These are phyloP conservation scores for Metarhizium guizhouense DNA, from an alignment of 2,329 filamentous ascomycete genomes.

Conservation along the genomic window DNA sequence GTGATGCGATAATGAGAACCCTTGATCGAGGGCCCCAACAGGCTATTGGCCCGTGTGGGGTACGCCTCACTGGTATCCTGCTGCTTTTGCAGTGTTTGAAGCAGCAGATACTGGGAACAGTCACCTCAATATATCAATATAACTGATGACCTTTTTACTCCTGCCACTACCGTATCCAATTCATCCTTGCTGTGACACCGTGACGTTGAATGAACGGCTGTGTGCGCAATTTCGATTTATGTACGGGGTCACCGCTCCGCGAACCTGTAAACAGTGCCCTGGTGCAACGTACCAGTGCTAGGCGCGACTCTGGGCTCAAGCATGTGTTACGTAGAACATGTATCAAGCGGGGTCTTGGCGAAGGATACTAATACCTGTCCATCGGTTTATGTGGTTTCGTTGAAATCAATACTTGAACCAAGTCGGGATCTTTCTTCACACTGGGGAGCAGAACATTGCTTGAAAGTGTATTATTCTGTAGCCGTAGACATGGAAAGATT, in stretches of 20 bases:
- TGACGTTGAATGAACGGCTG: neutral
- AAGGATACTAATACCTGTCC: no score
- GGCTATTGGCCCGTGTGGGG: constrained; percentile 2
- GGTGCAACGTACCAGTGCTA: neutral
- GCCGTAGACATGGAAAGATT: no score
- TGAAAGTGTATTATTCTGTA: no score
- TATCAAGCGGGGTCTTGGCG: no score
- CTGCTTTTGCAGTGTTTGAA: neutral
- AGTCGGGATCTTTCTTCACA: no score
- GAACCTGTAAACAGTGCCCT: no score
- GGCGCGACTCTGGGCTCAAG: neutral
- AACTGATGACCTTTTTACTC: constrained; percentile 10
- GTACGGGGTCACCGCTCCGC: no score
- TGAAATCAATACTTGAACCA: no score
- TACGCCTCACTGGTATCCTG: constrained; percentile 16
- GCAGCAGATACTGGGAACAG: constrained; percentile 3
- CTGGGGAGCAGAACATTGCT: no score
- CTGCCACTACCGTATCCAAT: neutral
- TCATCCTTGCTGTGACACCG: neutral
- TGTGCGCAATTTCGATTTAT: no score
- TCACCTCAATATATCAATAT: constrained; percentile 11
- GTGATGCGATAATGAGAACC: constrained; percentile 18
- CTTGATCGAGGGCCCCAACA: constrained; percentile 10
- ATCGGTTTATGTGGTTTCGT: no score
- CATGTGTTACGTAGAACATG: no score